These are phyloP conservation scores for Massarina eburnea DNA, from an alignment of 2,329 filamentous ascomycete species.

Conservation along the genomic window DNA sequence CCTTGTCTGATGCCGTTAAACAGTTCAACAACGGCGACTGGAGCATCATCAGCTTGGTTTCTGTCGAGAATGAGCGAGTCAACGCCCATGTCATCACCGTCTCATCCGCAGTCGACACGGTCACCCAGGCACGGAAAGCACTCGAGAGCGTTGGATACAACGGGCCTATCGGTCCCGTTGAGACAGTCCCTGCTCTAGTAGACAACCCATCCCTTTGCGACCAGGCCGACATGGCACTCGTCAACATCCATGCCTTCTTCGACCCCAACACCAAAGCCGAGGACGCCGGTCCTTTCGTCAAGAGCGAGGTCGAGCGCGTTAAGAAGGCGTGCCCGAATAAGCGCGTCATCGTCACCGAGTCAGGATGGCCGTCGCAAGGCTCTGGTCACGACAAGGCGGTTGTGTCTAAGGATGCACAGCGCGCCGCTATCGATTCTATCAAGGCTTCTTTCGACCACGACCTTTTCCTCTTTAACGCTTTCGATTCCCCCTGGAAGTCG, in stretches of 20 bases:
- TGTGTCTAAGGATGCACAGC: constrained; percentile 68
- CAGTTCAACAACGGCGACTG: constrained; percentile 57
- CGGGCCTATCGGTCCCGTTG: constrained; percentile 76
- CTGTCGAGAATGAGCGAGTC: constrained; percentile 80
- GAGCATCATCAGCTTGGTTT: constrained; percentile 69
- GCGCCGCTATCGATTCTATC: constrained; percentile 65
- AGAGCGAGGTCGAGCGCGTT: constrained; percentile 55
- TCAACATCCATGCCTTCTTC: constrained; percentile 86
- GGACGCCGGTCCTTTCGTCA: constrained; percentile 68
- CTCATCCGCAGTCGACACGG: constrained; percentile 58
- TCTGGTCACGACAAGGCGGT: constrained; percentile 67
- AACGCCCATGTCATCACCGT: constrained; percentile 54
- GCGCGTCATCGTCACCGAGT: constrained; percentile 74
- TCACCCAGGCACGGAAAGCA: constrained; percentile 58
- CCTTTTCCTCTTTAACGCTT: constrained; percentile 75
- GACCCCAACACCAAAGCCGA: constrained; percentile 63
- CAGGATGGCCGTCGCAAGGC: constrained; percentile 79
- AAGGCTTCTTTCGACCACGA: constrained; percentile 59
- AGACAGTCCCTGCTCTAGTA: constrained; percentile 72
- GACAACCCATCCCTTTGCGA: constrained; percentile 70
- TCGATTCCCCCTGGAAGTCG: constrained; percentile 78
- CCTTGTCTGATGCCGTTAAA: constrained; percentile 61
- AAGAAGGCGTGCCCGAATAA: constrained; percentile 55
- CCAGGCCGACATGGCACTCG: constrained; percentile 74
- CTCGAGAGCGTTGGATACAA: constrained; percentile 66